Base-by-base conservation (phyloP, 2,329 filamentous ascomycete species). In the Penicillium verrucosum region DNA sequence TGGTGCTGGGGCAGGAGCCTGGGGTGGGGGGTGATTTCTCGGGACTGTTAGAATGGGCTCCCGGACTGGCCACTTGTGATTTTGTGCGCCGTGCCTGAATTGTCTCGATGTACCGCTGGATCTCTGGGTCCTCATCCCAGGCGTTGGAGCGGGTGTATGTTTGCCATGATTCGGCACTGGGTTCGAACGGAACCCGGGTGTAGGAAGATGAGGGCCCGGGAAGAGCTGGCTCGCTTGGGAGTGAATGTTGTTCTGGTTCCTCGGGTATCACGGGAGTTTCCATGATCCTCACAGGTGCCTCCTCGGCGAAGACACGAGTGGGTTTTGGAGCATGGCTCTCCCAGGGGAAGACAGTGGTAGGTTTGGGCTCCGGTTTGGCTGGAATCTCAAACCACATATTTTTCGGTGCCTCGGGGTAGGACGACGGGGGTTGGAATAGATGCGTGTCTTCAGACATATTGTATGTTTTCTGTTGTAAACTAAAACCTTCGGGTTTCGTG, bases 71-170 rank as follows among this genome's bases (percentile, higher is more conserved):
- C 42, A 74, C 55, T n/a, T 60, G 77, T 79, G 51, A 73, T 80
- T 58, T 79, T 81, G 55, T 80, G 82, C 68, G 84, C 81, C 71
- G 87, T 71, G 87, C 85, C 65, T 89, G 86, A 54, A 96, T 79
- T 51, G 85, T 82, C 61, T 90, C 89, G 53, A 97, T 89, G 70
- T 97, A 99, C 61, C 85, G 84, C 67, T 90, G 87, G 66, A 99
- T 99, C 63, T 90, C 89, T 12, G 90, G 89, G 51, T 95, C 84
- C 51, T 90, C 89, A 68, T 99, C 94, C 94, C 94, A 99, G 16
- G 91, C 92, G 73, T 97, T 99, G 49, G 81, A 84, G 45, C 86
- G 83, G n/a, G 85, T 80, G 71, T 89, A 96, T 45, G 81, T 81
- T 60, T 85, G 82, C 89, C 90, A 96, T 21, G 86, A 82, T 66